Base-by-base conservation (phyloP, 148 eudicot genomes). In the Rhododendron mucronatum region DNA sequence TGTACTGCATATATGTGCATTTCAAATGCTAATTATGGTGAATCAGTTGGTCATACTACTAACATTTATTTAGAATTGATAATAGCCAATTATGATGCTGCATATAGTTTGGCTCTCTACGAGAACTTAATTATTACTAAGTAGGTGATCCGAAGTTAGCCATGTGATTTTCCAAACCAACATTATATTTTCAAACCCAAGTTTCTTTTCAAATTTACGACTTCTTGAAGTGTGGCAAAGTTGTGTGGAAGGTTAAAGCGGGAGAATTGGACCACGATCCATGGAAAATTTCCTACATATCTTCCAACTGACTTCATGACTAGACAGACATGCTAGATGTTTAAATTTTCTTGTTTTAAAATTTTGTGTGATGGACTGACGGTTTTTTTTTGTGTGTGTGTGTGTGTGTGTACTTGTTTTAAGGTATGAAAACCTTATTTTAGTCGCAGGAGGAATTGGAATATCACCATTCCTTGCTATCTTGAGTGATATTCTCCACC, bases 381-480 rank as follows among this genome's bases (percentile, higher is more conserved):
- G 14, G 21, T 2, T 30, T 65, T 71, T 2, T 14, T 76, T 55
- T 2, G 4, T 53, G n/a, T 51, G 3, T 82, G 2, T 59, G 20
- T 18, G 7, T 47, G 15, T 1, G 21, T 69, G 5, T 33, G 63
- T 57, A 5, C 21, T 18, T 57, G 61, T 57, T 84, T 30, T 61
- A 55, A 96, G 98, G 93, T 96, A 96, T 79, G 90, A 93, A 84
- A 87, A 93, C 86, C 93, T 96, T 41, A 88, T 96, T 79, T 88
- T 96, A 86, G 96, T 96, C 30, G 98, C 98, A 0, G 98, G 98
- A 55, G 98, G 98, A 45, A 96, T 93, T 81, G 98, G 98, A 37
- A 93, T 96, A 81, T 93, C 98, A 18, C 98, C 98, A 7, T 96
- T 94, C 85, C 82, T 96, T 50, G 98, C 98, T 84, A 91, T 94